Evolutionary conservation across 2,329 filamentous ascomycete species (phyloP).

Genomic region (Fusarium dlaminii): DNA sequence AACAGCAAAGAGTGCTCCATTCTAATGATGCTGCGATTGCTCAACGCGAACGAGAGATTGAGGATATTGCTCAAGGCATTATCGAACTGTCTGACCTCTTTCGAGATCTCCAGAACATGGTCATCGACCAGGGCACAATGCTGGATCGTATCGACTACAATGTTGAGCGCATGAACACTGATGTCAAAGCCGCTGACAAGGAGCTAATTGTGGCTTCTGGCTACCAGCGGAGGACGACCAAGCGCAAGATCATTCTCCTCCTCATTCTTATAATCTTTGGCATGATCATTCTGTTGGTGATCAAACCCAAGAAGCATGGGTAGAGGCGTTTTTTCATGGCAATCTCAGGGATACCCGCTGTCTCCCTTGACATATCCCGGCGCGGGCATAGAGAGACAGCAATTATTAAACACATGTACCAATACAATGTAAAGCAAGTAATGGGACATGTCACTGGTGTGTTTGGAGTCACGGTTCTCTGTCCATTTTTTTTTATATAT

Average conservation of each 20-base stretch:
- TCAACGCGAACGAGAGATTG: constrained; percentile 95
- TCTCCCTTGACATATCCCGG: not conserved
- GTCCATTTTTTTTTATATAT: constrained; percentile 16
- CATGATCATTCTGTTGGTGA: constrained; percentile 82
- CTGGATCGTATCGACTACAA: constrained; percentile 98
- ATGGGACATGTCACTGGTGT: constrained; percentile 37
- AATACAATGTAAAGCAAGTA: constrained; percentile 45
- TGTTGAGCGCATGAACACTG: constrained; percentile 91
- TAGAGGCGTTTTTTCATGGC: constrained; percentile 26
- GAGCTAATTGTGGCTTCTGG: constrained; percentile 88
- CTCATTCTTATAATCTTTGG: constrained; percentile 84
- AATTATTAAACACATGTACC: constrained; percentile 41
- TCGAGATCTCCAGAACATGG: constrained; percentile 94
- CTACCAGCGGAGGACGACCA: constrained; percentile 88
- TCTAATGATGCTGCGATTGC: constrained; percentile 86
- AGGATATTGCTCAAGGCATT: constrained; percentile 97
- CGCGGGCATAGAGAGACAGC: constrained; percentile 1
- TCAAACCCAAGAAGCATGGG: constrained; percentile 76
- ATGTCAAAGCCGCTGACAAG: constrained; percentile 92
- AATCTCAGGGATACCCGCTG: constrained; percentile 27
- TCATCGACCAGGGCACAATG: constrained; percentile 91
- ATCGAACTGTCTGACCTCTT: constrained; percentile 98
- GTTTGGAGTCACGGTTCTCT: constrained; percentile 43
- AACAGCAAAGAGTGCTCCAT: constrained; percentile 71
- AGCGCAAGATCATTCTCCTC: constrained; percentile 92